Percentiles rank a stretch among this genome's conserved stretches.
Conservation (phyloP, 176 grass and related monocot species). For the Avena eriantha region DNA sequence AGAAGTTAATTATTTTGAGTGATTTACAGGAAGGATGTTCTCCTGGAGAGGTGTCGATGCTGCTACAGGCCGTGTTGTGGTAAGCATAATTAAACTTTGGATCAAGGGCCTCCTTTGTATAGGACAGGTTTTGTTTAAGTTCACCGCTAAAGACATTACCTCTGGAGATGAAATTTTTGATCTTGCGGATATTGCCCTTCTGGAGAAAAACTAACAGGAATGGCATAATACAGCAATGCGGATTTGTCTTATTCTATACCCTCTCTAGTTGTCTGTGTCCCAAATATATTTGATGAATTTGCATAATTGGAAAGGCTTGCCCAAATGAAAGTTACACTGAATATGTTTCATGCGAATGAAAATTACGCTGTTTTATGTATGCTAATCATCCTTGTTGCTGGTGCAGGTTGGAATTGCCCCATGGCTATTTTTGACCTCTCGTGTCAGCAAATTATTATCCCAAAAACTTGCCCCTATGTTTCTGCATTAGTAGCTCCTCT, state of each 20-base stretch:
- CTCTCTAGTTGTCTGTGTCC: not conserved
- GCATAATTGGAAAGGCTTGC: not conserved
- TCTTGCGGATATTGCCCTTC: not conserved
- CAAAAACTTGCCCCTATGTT: slow-evolving; percentile 59
- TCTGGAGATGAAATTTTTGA: not conserved
- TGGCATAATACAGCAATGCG: not conserved
- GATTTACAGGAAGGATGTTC: slow-evolving; percentile 63
- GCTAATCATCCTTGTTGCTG: slow-evolving; percentile 2
- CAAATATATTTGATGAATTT: not conserved
- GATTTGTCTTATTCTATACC: not conserved
- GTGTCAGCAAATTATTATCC: slow-evolving; percentile 72
- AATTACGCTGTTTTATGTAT: not conserved
- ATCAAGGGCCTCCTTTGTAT: not conserved
- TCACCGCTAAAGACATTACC: not conserved
- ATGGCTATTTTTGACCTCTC: slow-evolving; percentile 83
- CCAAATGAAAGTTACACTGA: not conserved
- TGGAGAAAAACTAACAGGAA: not conserved
- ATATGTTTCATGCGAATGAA: not conserved
- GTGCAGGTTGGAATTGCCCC: slow-evolving; percentile 89
- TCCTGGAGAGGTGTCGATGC: slow-evolving; percentile 75
- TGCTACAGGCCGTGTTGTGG: slow-evolving; percentile 62
- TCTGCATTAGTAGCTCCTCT: slow-evolving; percentile 31
- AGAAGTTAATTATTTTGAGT: slow-evolving; percentile 8
- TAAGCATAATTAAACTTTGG: slow-evolving; percentile 27
- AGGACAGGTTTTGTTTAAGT: not conserved